Evolutionary conservation across 2,329 filamentous ascomycete genomes (phyloP), one percentile per base, ranked within the genome.

Genomic region (Lanzia echinophila): DNA sequence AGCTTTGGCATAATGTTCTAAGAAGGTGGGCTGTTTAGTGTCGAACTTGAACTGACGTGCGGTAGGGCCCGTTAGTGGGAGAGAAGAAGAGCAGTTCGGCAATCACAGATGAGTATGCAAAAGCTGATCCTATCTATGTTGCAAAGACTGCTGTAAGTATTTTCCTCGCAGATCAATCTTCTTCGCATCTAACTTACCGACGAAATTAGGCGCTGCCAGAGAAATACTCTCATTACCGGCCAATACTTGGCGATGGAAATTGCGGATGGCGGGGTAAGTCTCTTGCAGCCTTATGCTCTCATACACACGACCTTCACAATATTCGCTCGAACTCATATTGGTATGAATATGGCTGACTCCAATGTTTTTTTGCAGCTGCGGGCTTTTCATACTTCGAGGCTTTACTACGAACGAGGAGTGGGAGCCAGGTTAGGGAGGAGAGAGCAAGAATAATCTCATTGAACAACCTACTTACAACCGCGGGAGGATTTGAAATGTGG

Each of bases 231-330:
- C 85, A 90, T 68, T 96, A 92, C 68, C 88, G 94, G 53, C 86
- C 86, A 11, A 83, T 96, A 69, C 85, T 87, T 70, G 92, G 94
- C 50, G 92, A 97, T 72, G 94, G 94, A 56, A 95, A 95, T 69
- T 97, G 94, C 72, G 94, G 92, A 65, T 97, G 94, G 92, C 83
- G 92, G 86, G 94, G 92, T 96, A 78, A 75, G 84, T 74, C 60
- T 60, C 50, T n/a, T 13, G 6, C 19, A 49, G 45, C 51, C 43
- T 53, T 34, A 45, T 54, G n/a, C 41, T 45, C 44, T 52, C 48
- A 41, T 47, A 39, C 33, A 38, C 54, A 13, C 22, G n/a, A n/a
- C 6, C 47, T 47, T 53, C 20, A 48, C 20, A 8, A 39, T 58
- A 36, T 48, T 45, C 54, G 54, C 60, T 42, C 46, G 24, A 28